Base-by-base conservation (phyloP, 148 eudicot species). In the Cornus controversa region DNA sequence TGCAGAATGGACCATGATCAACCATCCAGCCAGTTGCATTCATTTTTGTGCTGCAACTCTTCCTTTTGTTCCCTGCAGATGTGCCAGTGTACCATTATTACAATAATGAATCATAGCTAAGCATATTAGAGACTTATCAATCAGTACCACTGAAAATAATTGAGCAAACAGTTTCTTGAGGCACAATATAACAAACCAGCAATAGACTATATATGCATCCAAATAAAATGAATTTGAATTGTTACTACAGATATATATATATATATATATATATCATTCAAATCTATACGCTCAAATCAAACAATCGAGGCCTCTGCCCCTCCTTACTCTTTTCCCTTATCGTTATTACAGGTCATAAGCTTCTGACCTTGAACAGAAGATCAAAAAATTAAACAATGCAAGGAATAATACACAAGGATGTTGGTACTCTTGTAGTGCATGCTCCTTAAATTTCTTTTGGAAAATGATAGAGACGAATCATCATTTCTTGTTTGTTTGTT, bases 101-200 rank as follows among this genome's bases (percentile, higher is more conserved):
- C 10, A 47, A 47, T 50, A 4, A 1, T 50, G 57, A 50, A 50
- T 16, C 16, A 50, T 13, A 50, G 57, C 18, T 11, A 11, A 11
- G 18, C 57, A 40, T 16, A 15, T 50, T 2, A 47, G n/a, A n/a
- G n/a, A n/a, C n/a, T n/a, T n/a, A 31, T 73, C 34, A 72, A 27
- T 64, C 29, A 57, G 75, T 47, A 36, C 57, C 45, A 13, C 20
- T 62, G 18, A 13, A 71, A 60, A 74, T 62, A 74, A 74, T 74
- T 60, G 76, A 74, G 68, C 76, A 60, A 74, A 60, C 54, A 74
- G 67, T 74, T 74, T 74, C 68, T 24, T 14, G 8, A 29, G 24
- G 24, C 67, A 74, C 8, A 13, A 20, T 13, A 50, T 34, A 34
- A 74, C 28, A 54, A 31, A 31, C 34, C 2, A 31, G 4, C 34